Conservation (phyloP, 345 rosid genomes). For the Rhizophora mangle region DNA sequence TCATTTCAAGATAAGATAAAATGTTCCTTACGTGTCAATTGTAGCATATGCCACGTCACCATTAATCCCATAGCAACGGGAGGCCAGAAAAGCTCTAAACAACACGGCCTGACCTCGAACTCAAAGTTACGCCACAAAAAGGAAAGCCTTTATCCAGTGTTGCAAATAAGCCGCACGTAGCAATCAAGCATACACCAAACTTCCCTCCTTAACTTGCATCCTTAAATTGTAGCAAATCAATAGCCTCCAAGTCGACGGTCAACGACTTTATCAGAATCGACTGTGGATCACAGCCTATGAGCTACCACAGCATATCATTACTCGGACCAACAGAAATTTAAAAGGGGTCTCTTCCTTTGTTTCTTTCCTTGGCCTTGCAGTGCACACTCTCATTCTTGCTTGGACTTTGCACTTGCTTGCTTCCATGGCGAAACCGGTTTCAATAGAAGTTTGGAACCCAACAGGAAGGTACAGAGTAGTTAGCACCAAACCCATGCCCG, state of each 20-base stretch:
- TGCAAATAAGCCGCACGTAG: neutral
- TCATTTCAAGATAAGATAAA: too few relatives aligned
- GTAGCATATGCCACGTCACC: too few relatives aligned
- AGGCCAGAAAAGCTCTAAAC: too few relatives aligned
- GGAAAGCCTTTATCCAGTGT: slow-evolving; percentile 1
- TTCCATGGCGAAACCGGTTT: slow-evolving; percentile 83
- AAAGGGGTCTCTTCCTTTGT: neutral
- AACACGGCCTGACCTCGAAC: too few relatives aligned
- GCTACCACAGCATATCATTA: neutral
- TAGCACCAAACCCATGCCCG: slow-evolving; percentile 96
- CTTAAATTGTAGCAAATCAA: neutral
- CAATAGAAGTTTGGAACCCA: slow-evolving; percentile 91
- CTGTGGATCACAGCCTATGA: neutral
- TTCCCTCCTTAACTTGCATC: neutral
- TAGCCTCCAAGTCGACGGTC: neutral
- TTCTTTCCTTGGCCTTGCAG: neutral
- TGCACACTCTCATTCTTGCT: neutral
- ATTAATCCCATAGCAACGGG: too few relatives aligned
- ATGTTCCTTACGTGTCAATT: too few relatives aligned
- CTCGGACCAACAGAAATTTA: slow-evolving; percentile 15
- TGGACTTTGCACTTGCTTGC: neutral
- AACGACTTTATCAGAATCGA: neutral
- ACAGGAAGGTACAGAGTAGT: slow-evolving; percentile 88
- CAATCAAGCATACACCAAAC: neutral
- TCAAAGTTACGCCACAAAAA: neutral